Conservation (phyloP, 371 early-diverging fungal genomes). For the Rhizopus stolonifer region DNA sequence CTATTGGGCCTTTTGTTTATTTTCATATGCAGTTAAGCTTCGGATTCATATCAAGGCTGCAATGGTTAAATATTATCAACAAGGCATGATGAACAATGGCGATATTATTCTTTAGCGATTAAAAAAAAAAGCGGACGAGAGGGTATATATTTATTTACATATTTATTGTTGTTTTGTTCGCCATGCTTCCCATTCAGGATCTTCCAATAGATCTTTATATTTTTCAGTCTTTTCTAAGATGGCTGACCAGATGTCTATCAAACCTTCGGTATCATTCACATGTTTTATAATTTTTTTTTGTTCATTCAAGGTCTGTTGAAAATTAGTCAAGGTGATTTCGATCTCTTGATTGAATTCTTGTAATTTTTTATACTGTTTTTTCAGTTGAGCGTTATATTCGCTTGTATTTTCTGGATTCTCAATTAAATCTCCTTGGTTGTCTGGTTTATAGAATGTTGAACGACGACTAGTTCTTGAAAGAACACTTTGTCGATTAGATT, state of each 20-base stretch:
- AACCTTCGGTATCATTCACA: slow-evolving; percentile 33
- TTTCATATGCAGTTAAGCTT: slow-evolving; percentile 35
- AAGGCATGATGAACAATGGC: background rate
- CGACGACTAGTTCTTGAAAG: slow-evolving; percentile 7
- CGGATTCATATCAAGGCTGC: background rate
- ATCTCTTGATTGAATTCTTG: slow-evolving; percentile 28
- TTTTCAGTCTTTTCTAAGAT: slow-evolving; percentile 38
- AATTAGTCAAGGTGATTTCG: slow-evolving; percentile 22
- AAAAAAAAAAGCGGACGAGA: background rate
- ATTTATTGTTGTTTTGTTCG: background rate
- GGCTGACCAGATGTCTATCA: slow-evolving; percentile 39
- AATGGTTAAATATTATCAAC: slow-evolving; percentile 1
- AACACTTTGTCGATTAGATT: slow-evolving; percentile 3
- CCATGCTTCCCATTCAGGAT: slow-evolving; percentile 24
- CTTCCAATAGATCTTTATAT: slow-evolving; percentile 35
- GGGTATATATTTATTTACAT: background rate
- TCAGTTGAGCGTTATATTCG: slow-evolving; percentile 29
- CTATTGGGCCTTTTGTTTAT: slow-evolving; percentile 47
- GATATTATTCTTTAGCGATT: background rate
- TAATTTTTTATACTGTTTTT: slow-evolving; percentile 29
- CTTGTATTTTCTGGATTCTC: slow-evolving; percentile 35
- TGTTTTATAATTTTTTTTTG: slow-evolving; percentile 33
- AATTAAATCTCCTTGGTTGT: slow-evolving; percentile 12
- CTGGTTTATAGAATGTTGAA: slow-evolving; percentile 11
- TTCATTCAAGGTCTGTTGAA: slow-evolving; percentile 18